phyloP scores from a whole-genome alignment of 148 eudicot species.

The Persicaria tinctoria region DNA sequence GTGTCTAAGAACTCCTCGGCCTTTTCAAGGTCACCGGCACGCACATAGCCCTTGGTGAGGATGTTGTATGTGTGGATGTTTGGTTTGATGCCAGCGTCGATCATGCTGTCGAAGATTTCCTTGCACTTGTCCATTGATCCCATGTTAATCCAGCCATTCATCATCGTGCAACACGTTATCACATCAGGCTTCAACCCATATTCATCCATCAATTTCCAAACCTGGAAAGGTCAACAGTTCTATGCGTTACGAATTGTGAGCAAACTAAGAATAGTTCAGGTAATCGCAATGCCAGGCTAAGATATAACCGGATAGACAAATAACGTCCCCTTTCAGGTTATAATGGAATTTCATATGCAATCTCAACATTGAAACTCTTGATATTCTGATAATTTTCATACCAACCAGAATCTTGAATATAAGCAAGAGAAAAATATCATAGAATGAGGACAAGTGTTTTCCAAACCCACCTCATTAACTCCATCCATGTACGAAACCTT shows the following conservation, averaged over 20 bases:
- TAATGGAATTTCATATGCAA: too few relatives aligned
- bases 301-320: too few relatives aligned
- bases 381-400: not conserved
- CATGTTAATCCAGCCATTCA: slow-evolving; percentile 92
- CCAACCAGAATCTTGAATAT: not conserved
- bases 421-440: not conserved
- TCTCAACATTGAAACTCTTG: too few relatives aligned
- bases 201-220: slow-evolving; percentile 71
- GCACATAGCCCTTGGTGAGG: slow-evolving; percentile 91
- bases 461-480: slow-evolving; percentile 65
- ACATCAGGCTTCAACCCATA: slow-evolving; percentile 90
- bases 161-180: slow-evolving; percentile 88
- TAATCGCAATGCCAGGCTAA: not conserved
- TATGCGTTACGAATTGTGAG: too few relatives aligned
- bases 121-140: slow-evolving; percentile 84
- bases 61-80: slow-evolving; percentile 75
- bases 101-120: slow-evolving; percentile 71
- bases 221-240: slow-evolving; percentile 26
- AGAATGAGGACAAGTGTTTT: not conserved
- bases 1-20: slow-evolving; percentile 51
- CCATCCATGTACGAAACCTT: slow-evolving; percentile 61
- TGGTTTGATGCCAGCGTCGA: slow-evolving; percentile 62
- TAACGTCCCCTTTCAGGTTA: too few relatives aligned
- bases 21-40: slow-evolving; percentile 60
- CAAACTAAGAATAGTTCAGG: not conserved